Conservation (phyloP, 2,329 filamentous ascomycete species). For the Boeremia exigua region DNA sequence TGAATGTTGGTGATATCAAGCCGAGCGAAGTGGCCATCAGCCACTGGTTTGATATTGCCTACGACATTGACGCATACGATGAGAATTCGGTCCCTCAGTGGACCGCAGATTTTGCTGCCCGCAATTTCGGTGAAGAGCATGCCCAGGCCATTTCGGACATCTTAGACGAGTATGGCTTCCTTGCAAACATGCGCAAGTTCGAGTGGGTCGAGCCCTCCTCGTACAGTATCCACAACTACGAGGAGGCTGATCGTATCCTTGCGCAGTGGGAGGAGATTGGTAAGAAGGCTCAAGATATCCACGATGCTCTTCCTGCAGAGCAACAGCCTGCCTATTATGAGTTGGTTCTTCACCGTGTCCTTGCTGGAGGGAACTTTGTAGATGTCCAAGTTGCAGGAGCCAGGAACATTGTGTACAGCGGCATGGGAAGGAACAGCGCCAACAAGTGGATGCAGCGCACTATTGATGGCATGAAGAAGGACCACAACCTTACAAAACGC, state of each 20-base stretch:
- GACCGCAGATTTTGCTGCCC: constrained; percentile 62
- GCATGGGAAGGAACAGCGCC: constrained; percentile 47
- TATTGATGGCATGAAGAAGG: constrained; percentile 46
- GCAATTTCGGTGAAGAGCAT: constrained; percentile 62
- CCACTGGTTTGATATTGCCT: constrained; percentile 72
- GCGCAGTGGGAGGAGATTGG: constrained; percentile 62
- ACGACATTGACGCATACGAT: constrained; percentile 65
- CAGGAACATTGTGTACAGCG: constrained; percentile 46
- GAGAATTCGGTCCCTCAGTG: constrained; percentile 63
- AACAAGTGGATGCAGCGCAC: constrained; percentile 46
- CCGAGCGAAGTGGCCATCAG: constrained; percentile 69
- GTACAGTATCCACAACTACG: constrained; percentile 68
- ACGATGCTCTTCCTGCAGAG: constrained; percentile 59
- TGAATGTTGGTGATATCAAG: constrained; percentile 72
- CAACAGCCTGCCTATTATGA: constrained; percentile 67
- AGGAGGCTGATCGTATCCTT: constrained; percentile 66
- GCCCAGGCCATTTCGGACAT: constrained; percentile 59
- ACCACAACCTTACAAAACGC: constrained; percentile 43
- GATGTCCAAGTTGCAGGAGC: constrained; percentile 52
- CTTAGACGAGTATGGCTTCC: constrained; percentile 62
- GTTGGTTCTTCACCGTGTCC: constrained; percentile 65
- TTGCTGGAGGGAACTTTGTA: constrained; percentile 63
- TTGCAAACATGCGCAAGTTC: constrained; percentile 66
- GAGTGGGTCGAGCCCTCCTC: constrained; percentile 65
- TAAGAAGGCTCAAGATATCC: constrained; percentile 61